A percentile compares a stretch with the other conserved stretches of the same genome.
Evolutionary conservation across 1,284 basidiomycete species (phyloP).

Genomic region (Ustilago loliicola): DNA sequence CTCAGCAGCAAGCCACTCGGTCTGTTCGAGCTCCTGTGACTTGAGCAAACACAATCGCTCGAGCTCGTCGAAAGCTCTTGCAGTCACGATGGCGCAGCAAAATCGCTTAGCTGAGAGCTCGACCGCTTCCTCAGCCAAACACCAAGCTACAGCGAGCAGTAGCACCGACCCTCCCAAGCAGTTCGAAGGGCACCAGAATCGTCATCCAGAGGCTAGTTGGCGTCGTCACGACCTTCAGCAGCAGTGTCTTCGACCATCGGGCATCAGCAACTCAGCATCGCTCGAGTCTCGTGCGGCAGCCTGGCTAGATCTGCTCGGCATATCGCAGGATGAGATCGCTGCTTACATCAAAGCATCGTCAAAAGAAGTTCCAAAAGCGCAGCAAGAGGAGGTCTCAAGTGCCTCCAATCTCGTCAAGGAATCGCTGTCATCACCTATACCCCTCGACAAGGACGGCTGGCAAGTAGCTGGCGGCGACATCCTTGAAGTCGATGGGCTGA

Average conservation of each 20-base stretch:
- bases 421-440: constrained; percentile 11
- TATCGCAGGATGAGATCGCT: constrained; percentile 4
- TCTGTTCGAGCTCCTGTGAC: not conserved
- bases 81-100: not conserved
- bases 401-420: constrained; percentile 3
- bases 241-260: constrained; percentile 17
- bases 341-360: not conserved
- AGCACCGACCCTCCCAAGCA: not conserved
- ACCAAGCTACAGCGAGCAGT: not conserved
- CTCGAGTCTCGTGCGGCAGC: constrained; percentile 5
- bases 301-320: constrained; percentile 29
- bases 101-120: not conserved
- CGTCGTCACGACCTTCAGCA: constrained; percentile 24
- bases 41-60: too few species aligned
- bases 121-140: not conserved
- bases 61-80: too few species aligned
- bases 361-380: not conserved
- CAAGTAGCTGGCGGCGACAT: constrained; percentile 33
- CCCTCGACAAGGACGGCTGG: constrained; percentile 51
- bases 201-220: not conserved
- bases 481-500: not conserved
- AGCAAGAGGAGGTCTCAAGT: not conserved
- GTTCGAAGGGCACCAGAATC: not conserved
- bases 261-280: not conserved
- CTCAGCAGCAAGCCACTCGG: not conserved